phyloP scores from a whole-genome alignment of 139 green algal species.

The Pseudopediastrum boryanum region DNA sequence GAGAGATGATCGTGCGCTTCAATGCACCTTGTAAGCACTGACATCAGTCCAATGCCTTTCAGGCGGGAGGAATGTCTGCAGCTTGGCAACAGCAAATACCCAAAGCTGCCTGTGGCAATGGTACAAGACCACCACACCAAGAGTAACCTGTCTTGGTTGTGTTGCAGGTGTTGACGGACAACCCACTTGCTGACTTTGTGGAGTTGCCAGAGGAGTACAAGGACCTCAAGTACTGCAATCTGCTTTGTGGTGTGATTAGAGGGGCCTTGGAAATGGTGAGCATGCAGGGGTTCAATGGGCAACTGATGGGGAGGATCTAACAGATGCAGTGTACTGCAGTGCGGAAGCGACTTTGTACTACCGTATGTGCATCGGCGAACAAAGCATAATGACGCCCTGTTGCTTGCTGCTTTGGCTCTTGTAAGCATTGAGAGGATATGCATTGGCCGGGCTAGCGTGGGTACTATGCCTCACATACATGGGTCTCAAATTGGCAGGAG shows the following conservation, averaged over 20 bases:
- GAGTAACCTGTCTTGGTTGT: constrained; percentile 4
- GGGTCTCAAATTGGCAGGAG: no score
- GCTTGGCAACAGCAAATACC: neutral
- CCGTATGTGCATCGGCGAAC: no score
- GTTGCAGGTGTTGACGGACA: constrained; percentile 84
- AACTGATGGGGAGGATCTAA: neutral
- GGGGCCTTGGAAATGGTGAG: constrained; percentile 89
- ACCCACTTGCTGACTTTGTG: constrained; percentile 95
- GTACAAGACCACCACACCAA: neutral
- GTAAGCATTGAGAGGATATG: no score
- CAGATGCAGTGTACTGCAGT: neutral
- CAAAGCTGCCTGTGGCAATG: neutral
- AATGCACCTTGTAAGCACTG: no score
- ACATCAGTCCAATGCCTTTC: no score
- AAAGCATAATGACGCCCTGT: no score
- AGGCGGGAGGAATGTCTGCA: no score
- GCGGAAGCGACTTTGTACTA: no score
- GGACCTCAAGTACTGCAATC: constrained; percentile 87
- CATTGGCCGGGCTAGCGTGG: no score
- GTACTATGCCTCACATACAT: no score
- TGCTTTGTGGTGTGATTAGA: constrained; percentile 90
- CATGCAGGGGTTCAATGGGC: neutral
- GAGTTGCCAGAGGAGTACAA: constrained; percentile 90
- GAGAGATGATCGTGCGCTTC: no score
- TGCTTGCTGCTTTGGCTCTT: no score